These are phyloP conservation scores for Domatiomyces catenatus DNA, from an alignment of 2,329 filamentous ascomycete genomes.

Conservation along the genomic window DNA sequence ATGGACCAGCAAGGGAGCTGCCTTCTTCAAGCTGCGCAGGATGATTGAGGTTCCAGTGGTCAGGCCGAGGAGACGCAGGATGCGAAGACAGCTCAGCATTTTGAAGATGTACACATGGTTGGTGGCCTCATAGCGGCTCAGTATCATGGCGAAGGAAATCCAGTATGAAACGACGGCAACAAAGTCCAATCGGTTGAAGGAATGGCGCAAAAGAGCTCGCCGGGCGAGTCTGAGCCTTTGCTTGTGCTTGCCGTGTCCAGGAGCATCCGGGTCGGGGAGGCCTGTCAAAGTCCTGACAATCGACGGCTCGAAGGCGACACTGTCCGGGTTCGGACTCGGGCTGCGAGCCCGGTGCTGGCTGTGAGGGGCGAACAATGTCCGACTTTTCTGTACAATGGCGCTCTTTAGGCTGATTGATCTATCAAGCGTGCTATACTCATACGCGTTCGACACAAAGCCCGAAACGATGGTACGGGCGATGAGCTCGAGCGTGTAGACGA, in stretches of 20 bases:
- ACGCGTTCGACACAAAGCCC: constrained; percentile 76
- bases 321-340: constrained; percentile 8
- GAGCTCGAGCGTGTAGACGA: constrained; percentile 78
- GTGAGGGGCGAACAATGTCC: constrained; percentile 66
- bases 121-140: constrained; percentile 51
- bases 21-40: constrained; percentile 84
- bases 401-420: constrained; percentile 58
- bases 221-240: constrained; percentile 75
- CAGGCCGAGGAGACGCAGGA: constrained; percentile 74
- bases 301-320: constrained; percentile 39
- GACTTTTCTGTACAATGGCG: constrained; percentile 60
- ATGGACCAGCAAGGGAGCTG: constrained; percentile 76
- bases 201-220: constrained; percentile 81
- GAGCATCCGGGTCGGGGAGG: constrained; percentile 46
- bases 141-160: constrained; percentile 65
- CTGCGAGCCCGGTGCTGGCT: constrained; percentile 47
- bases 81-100: constrained; percentile 91
- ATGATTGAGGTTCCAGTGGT: constrained; percentile 96
- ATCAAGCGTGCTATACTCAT: constrained; percentile 83
- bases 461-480: constrained; percentile 77
- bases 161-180: constrained; percentile 89
- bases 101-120: constrained; percentile 77
- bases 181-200: constrained; percentile 91
- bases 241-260: constrained; percentile 55
- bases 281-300: constrained; percentile 64